Conservation (phyloP, 2,329 filamentous ascomycete species). For the Fusarium buxicola region DNA sequence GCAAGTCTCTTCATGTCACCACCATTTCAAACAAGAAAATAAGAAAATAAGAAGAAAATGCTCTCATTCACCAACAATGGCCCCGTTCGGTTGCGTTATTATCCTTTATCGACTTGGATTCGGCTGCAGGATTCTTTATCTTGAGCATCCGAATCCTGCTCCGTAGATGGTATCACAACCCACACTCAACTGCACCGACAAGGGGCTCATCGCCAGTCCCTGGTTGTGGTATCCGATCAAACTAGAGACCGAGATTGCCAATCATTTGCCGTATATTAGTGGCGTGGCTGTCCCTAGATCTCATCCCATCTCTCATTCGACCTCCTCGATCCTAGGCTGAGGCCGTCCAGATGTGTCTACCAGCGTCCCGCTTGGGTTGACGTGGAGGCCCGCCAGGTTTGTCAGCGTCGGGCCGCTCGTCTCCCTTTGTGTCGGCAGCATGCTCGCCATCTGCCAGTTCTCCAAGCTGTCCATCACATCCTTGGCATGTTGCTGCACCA, state of each 20-base stretch:
- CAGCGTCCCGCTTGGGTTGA: conserved; percentile 47
- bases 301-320: conserved; percentile 60
- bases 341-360: conserved; percentile 42
- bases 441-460: conserved; percentile 66
- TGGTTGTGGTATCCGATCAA: conserved; percentile 36
- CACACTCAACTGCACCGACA: conserved; percentile 24
- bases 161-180: conserved; percentile 33
- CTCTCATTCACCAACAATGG: background rate
- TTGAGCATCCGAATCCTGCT: conserved; percentile 18
- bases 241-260: conserved; percentile 42
- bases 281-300: conserved; percentile 24
- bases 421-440: conserved; percentile 55
- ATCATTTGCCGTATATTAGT: conserved; percentile 35
- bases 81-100: background rate
- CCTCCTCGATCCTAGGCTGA: conserved; percentile 67
- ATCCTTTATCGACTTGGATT: conserved; percentile 1
- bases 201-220: conserved; percentile 19
- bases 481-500: conserved; percentile 74
- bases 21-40: too few relatives aligned
- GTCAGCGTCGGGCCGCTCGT: conserved; percentile 43
- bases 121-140: background rate
- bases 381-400: conserved; percentile 54
- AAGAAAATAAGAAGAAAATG: too few relatives aligned
- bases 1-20: background rate
- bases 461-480: conserved; percentile 76